Percentiles rank a stretch among this genome's conserved stretches.
These are phyloP conservation scores for Mayamaea pseudoterrestris DNA, from an alignment of 108 stramenopile species.

Conservation along the genomic window DNA sequence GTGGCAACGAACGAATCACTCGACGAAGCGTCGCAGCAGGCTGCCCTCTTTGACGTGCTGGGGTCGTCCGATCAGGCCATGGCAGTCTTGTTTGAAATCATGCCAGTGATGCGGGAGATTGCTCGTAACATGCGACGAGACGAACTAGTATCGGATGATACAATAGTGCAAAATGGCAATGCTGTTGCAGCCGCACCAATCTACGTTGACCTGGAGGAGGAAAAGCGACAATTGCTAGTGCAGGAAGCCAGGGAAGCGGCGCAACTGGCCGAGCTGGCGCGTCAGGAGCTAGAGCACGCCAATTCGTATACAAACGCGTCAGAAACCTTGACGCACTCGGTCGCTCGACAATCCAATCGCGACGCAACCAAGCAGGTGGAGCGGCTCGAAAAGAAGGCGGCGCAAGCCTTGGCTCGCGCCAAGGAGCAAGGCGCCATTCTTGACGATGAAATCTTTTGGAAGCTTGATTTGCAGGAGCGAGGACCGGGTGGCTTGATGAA, in stretches of 20 bases:
- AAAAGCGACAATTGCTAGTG: slow-evolving; percentile 23
- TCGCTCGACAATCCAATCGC: slow-evolving; percentile 45
- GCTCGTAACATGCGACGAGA: slow-evolving; percentile 8
- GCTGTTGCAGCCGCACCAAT: slow-evolving; percentile 2
- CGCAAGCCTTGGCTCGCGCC: slow-evolving; percentile 42
- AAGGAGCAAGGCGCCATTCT: slow-evolving; percentile 64
- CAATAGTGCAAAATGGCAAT: not conserved
- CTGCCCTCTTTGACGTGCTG: slow-evolving; percentile 44
- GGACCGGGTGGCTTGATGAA: slow-evolving; percentile 22
- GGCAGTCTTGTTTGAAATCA: slow-evolving; percentile 32
- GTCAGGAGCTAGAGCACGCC: slow-evolving; percentile 26
- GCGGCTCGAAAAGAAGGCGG: slow-evolving; percentile 52
- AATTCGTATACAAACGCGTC: not conserved
- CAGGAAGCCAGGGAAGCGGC: slow-evolving; percentile 55
- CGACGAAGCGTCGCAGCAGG: slow-evolving; percentile 35
- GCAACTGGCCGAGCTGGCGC: slow-evolving; percentile 38
- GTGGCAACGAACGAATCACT: slow-evolving; percentile 3
- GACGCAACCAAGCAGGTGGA: slow-evolving; percentile 42
- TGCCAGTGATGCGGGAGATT: slow-evolving; percentile 25
- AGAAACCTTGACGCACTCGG: slow-evolving; percentile 5
- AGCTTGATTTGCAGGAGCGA: slow-evolving; percentile 6
- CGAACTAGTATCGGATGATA: too few relatives aligned
- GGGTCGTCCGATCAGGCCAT: slow-evolving; percentile 41
- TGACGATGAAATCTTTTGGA: slow-evolving; percentile 31
- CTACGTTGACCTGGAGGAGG: slow-evolving; percentile 22